Conservation (phyloP, 2,329 filamentous ascomycete species). For the Coccinonectria pachysandricola region DNA sequence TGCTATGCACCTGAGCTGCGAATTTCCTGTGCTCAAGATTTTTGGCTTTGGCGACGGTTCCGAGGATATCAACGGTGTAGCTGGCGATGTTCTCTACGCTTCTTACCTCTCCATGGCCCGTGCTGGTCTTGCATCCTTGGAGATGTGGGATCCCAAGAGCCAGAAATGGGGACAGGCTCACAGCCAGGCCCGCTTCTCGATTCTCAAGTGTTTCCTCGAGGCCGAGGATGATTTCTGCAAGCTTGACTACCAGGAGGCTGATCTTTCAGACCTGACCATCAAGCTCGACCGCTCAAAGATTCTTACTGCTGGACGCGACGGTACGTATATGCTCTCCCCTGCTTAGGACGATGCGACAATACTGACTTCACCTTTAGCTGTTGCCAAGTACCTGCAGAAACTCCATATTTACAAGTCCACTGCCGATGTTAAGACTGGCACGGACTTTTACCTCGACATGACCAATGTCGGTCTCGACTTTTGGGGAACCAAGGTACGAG, state of each 20-base stretch:
- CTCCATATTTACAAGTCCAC: constrained; percentile 88
- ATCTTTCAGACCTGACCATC: constrained; percentile 73
- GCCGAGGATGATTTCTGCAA: constrained; percentile 82
- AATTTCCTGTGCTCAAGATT: constrained; percentile 79
- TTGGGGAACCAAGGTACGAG: constrained; percentile 71
- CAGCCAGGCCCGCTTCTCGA: constrained; percentile 84
- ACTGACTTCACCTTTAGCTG: constrained; percentile 39
- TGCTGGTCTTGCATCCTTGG: constrained; percentile 77
- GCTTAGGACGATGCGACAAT: constrained; percentile 1
- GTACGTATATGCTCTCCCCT: constrained; percentile 21
- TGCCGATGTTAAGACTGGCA: constrained; percentile 70
- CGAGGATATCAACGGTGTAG: constrained; percentile 60
- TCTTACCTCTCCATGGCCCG: constrained; percentile 91
- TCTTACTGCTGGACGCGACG: constrained; percentile 65
- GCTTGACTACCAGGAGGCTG: constrained; percentile 61
- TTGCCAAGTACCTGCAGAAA: constrained; percentile 81
- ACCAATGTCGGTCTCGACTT: constrained; percentile 72
- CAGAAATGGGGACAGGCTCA: constrained; percentile 90
- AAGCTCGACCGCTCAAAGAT: constrained; percentile 80
- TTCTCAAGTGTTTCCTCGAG: constrained; percentile 73
- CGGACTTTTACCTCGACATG: constrained; percentile 71
- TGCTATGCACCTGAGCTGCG: constrained; percentile 82
- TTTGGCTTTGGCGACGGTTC: constrained; percentile 82
- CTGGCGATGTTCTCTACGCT: constrained; percentile 78
- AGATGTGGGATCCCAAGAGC: constrained; percentile 89